phyloP scores from a whole-genome alignment of 176 grass and related monocot species.

The Pharus latifolius region DNA sequence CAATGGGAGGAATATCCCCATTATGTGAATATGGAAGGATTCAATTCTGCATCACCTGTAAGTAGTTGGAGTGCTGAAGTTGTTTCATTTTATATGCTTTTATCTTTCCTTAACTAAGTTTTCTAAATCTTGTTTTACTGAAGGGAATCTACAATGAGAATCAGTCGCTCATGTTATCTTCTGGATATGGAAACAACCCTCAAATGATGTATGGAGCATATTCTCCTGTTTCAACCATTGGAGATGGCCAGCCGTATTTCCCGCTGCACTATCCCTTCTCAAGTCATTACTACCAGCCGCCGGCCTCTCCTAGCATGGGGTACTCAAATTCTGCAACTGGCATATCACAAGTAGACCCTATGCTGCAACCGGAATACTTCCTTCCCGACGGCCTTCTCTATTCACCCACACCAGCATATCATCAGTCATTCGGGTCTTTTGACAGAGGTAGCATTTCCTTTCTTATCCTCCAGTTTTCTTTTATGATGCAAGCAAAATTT shows the following conservation, averaged over 20 bases:
- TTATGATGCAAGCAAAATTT: slow-evolving; percentile 2
- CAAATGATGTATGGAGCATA: slow-evolving; percentile 74
- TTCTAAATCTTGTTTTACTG: slow-evolving; percentile 3
- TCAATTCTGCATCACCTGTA: slow-evolving; percentile 58
- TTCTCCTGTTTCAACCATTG: slow-evolving; percentile 51
- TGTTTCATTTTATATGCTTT: slow-evolving; percentile 7
- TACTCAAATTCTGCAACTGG: slow-evolving; percentile 44
- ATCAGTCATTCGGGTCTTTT: slow-evolving; percentile 52
- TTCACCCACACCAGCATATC: slow-evolving; percentile 57
- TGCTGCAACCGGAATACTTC: slow-evolving; percentile 57
- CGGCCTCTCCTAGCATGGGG: slow-evolving; percentile 53
- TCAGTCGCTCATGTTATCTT: slow-evolving; percentile 43
- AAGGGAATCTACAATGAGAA: slow-evolving; percentile 63
- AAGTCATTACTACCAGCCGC: slow-evolving; percentile 58
- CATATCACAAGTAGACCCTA: slow-evolving; percentile 57
- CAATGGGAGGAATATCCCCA: slow-evolving; percentile 68
- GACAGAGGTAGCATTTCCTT: slow-evolving; percentile 35
- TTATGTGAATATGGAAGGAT: slow-evolving; percentile 60
- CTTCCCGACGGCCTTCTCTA: slow-evolving; percentile 56
- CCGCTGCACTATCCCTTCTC: slow-evolving; percentile 49
- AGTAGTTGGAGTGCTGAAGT: slow-evolving; percentile 14
- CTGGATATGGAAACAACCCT: slow-evolving; percentile 60
- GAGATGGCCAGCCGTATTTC: slow-evolving; percentile 52
- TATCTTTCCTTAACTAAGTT: background rate
- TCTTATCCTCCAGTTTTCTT: background rate